These are phyloP conservation scores for Diplocarpon mali DNA, from an alignment of 2,329 filamentous ascomycete genomes.

Conservation along the genomic window DNA sequence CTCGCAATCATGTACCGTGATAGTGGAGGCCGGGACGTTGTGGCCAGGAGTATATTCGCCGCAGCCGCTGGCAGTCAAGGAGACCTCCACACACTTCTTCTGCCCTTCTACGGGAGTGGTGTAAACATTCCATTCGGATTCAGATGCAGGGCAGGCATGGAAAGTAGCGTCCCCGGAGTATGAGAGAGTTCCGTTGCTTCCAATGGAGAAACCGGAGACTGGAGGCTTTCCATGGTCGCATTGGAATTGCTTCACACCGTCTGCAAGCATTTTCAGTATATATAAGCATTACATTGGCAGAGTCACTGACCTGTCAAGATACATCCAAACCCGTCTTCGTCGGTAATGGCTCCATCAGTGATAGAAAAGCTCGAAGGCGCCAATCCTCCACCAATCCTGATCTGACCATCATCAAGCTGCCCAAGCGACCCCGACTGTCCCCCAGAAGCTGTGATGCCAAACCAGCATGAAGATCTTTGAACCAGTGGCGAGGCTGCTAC, in stretches of 20 bases:
- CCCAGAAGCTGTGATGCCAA: constrained; percentile 39
- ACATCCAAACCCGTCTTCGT: constrained; percentile 46
- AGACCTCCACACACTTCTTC: constrained; percentile 28
- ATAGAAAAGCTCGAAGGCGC: constrained; percentile 41
- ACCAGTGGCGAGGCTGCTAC: no score
- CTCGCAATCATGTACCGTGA: background rate
- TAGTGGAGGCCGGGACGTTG: background rate
- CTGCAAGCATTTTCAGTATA: no score
- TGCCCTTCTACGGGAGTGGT: constrained; percentile 5
- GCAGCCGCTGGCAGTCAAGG: constrained; percentile 30
- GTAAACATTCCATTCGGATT: constrained; percentile 32
- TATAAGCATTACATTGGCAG: no score
- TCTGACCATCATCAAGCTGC: constrained; percentile 50
- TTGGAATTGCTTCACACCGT: constrained; percentile 6
- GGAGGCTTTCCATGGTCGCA: constrained; percentile 41
- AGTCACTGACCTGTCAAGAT: constrained; percentile 32
- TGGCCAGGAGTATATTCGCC: background rate
- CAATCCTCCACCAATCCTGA: constrained; percentile 40
- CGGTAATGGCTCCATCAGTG: constrained; percentile 39
- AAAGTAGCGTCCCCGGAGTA: constrained; percentile 42
- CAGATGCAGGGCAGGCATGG: constrained; percentile 39
- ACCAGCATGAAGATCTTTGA: constrained; percentile 29
- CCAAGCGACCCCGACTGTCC: constrained; percentile 40
- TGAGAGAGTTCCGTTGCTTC: constrained; percentile 38
- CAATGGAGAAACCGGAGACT: constrained; percentile 43